These are phyloP conservation scores for Kwoniella dendrophila DNA, from an alignment of 768 basidiomycete genomes.

Conservation along the genomic window DNA sequence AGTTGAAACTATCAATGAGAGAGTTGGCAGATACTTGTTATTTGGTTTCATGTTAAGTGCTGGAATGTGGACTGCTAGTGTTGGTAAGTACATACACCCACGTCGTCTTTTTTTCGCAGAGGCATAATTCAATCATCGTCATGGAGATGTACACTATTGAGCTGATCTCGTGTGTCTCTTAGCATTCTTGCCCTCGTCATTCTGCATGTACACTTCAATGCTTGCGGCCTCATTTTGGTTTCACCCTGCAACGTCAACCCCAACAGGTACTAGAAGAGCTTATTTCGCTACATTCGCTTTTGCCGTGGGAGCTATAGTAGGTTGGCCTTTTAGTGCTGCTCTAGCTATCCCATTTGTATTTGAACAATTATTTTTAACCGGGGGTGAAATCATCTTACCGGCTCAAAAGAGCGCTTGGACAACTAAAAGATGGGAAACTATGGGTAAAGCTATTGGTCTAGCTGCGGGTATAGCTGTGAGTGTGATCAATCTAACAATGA, in stretches of 20 bases:
- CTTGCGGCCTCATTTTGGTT: slow-evolving; percentile 71
- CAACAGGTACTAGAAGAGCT: slow-evolving; percentile 65
- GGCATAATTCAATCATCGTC: no score
- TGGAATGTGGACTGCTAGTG: slow-evolving; percentile 92
- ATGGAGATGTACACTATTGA: slow-evolving; percentile 13
- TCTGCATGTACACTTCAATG: slow-evolving; percentile 85
- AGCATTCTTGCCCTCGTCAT: slow-evolving; percentile 95
- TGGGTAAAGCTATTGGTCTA: slow-evolving; percentile 31
- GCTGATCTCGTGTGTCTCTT: not conserved
- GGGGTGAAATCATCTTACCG: slow-evolving; percentile 61
- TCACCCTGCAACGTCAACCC: slow-evolving; percentile 57
- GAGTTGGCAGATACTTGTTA: slow-evolving; percentile 90
- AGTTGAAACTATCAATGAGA: slow-evolving; percentile 77
- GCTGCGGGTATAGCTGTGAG: slow-evolving; percentile 42
- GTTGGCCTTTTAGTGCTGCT: slow-evolving; percentile 94
- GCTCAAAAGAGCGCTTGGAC: slow-evolving; percentile 34
- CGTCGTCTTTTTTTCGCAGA: no score
- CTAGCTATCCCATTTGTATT: slow-evolving; percentile 84
- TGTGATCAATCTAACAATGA: slow-evolving; percentile 15
- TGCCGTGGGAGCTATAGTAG: slow-evolving; percentile 80
- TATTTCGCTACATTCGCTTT: slow-evolving; percentile 68
- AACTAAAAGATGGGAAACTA: slow-evolving; percentile 33
- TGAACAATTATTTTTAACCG: slow-evolving; percentile 81
- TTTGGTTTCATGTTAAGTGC: slow-evolving; percentile 81
- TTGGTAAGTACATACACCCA: slow-evolving; percentile 61